Percentiles rank a stretch among this genome's conserved stretches.
phyloP scores from a whole-genome alignment of 2,329 filamentous ascomycete species.

The Laburnicola sp. region DNA sequence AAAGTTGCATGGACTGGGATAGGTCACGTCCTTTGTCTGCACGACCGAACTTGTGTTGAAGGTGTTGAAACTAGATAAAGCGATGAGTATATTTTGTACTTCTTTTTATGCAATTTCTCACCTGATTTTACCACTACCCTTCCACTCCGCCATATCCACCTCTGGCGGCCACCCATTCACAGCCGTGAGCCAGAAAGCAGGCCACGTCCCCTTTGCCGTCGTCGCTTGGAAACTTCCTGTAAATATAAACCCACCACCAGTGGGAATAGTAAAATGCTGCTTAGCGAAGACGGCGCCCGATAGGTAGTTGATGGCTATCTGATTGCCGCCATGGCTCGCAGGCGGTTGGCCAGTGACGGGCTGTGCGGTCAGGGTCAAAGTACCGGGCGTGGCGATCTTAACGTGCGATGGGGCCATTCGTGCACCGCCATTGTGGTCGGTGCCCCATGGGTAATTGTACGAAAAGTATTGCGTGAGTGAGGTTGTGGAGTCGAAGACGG shows the following conservation, averaged over 20 bases:
- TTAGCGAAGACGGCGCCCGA: conserved; percentile 54
- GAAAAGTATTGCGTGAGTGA: conserved; percentile 50
- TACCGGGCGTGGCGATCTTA: conserved; percentile 42
- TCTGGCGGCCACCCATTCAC: conserved; percentile 62
- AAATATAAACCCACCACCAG: conserved; percentile 47
- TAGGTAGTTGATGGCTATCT: conserved; percentile 55
- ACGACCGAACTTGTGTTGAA: conserved; percentile 56
- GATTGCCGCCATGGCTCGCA: conserved; percentile 33
- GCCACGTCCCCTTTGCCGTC: conserved; percentile 55
- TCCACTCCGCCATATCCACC: conserved; percentile 65
- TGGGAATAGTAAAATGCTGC: conserved; percentile 46
- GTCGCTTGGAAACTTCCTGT: conserved; percentile 47
- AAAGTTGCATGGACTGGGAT: conserved; percentile 52
- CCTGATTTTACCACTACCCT: conserved; percentile 59
- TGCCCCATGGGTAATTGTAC: conserved; percentile 62
- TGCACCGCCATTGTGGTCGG: conserved; percentile 60
- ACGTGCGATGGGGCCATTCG: conserved; percentile 57
- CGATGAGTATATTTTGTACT: too few species aligned
- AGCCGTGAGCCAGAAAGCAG: conserved; percentile 62
- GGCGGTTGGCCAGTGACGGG: conserved; percentile 48
- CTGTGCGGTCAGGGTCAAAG: conserved; percentile 54
- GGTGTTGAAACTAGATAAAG: conserved; percentile 62
- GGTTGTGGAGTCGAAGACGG: conserved; percentile 36
- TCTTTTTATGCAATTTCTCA: too few species aligned
- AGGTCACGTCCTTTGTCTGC: conserved; percentile 53